Evolutionary conservation across 495 filamentous ascomycete species (phyloP), one percentile per base, ranked within the genome.

Genomic region (Aspergillus saccharolyticus): DNA sequence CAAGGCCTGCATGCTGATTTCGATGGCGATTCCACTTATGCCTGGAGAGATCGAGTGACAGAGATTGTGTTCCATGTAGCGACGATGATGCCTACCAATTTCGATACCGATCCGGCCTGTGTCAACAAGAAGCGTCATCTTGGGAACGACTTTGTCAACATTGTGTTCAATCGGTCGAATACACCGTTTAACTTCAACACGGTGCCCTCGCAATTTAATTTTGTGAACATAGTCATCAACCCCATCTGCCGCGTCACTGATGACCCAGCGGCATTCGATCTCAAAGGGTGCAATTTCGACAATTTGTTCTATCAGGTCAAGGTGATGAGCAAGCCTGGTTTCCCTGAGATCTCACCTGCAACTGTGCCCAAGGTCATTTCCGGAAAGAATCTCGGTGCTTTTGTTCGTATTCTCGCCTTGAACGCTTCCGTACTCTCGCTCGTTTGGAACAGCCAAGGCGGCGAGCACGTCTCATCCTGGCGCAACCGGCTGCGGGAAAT

Each of bases 81-180:
- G 2, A 97, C 92, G 14, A 88, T 96, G 80, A 99, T 99, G 95
- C 95, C 95, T 12, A 94, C 89, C 18, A 80, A 92, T 66, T 76
- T 85, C 22, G 82, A 88, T 25, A 77, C 82, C 43, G 91, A 97
- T 64, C 83, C 87, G 15, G 78, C 80, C 15, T 91, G 86, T 62
- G 83, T 85, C 60, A 80, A 81, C 65, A 99, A 99, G 77, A 99
- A 99, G 69, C 80, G 85, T 4, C 96, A 99, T 64, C 91, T 96
- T 44, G 95, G 95, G 43, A 99, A 99, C 65, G 96, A 99, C 74
- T 95, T 87, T 64, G 95, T 99, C 61, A 97, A 95, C 63, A 96
- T 99, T 63, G 85, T 99, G 50, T 99, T 91, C 76, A 99, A 99
- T 67, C 89, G 94, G 57, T 96, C 92, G 16, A 93, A 96, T 21